Base-by-base conservation (phyloP, 345 rosid species). In the Dovyalis caffra region DNA sequence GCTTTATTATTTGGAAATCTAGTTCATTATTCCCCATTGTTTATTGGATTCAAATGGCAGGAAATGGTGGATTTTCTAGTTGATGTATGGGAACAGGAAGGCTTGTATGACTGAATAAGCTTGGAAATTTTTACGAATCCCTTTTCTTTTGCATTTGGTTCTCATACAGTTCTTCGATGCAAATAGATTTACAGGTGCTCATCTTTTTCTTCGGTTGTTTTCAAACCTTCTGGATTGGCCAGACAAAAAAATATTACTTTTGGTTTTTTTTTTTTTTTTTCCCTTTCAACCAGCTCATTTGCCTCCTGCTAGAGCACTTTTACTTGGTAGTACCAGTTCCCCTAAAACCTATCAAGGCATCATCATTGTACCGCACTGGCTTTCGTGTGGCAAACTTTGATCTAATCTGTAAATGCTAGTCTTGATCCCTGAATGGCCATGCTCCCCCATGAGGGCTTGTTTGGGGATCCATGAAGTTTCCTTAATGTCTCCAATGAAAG, bases 21-120 rank as follows among this genome's bases (percentile, higher is more conserved):
- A 28, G 37, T 35, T 53, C 23, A 53, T 10, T 8, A 23, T 11
- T 37, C 37, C 73, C 34, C 62, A 60, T 61, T 40, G 26, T 28
- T 32, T 23, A 25, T 16, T 72, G 69, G 47, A 20, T 70, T 28
- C 37, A 10, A 71, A 80, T 76, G 77, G 77, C 83, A 80, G 83
- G 83, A 80, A 80, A 80, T 80, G 80, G 83, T 76, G 76, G 83
- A 80, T 76, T 80, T 80, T 64, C 74, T 80, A 20, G 72, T 72
- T 14, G 83, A 72, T 53, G 70, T 53, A 16, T 80, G 83, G 83
- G 79, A 80, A 29, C 80, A 76, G 66, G 83, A 80, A 40, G 83
- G 83, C 43, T 68, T 80, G 66, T 68, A 76, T 40, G 79, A 76
- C 61, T 80, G 74, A 74, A 58, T 26, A 68, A 70, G 64, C 62